Evolutionary conservation across 2,329 filamentous ascomycete species (phyloP).

Genomic region (Mycosphaerella arachidis): DNA sequence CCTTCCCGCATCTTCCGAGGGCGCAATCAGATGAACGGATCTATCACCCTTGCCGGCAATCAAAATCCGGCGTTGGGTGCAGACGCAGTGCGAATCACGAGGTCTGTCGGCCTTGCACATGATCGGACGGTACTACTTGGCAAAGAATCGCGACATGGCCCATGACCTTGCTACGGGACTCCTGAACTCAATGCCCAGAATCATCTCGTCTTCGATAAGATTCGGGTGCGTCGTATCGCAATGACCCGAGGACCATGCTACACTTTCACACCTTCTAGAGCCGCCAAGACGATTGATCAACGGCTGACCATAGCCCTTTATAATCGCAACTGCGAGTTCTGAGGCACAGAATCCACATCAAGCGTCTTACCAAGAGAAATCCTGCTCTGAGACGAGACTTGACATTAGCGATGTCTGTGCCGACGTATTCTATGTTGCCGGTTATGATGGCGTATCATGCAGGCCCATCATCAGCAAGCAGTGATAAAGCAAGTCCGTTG

Average conservation of each 20-base stretch:
- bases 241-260: not conserved
- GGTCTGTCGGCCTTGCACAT: not conserved
- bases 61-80: not conserved
- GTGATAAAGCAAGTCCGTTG: constrained; percentile 25
- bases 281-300: not conserved
- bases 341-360: not conserved
- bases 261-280: not conserved
- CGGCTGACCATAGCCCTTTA: not conserved
- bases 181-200: not conserved
- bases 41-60: not conserved
- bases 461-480: constrained; percentile 14
- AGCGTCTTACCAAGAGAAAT: not conserved
- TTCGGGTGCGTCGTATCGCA: not conserved
- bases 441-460: constrained; percentile 4
- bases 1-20: not conserved
- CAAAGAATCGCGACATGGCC: not conserved
- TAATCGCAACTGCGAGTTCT: not conserved
- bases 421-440: constrained; percentile 5
- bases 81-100: constrained; percentile 1
- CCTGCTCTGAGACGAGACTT: not conserved
- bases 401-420: constrained; percentile 1
- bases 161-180: not conserved
- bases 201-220: not conserved
- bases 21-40: not conserved
- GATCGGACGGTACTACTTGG: not conserved